Evolutionary conservation across 208 protist species (phyloP).

Genomic region (Acanthamoeba triangularis): DNA sequence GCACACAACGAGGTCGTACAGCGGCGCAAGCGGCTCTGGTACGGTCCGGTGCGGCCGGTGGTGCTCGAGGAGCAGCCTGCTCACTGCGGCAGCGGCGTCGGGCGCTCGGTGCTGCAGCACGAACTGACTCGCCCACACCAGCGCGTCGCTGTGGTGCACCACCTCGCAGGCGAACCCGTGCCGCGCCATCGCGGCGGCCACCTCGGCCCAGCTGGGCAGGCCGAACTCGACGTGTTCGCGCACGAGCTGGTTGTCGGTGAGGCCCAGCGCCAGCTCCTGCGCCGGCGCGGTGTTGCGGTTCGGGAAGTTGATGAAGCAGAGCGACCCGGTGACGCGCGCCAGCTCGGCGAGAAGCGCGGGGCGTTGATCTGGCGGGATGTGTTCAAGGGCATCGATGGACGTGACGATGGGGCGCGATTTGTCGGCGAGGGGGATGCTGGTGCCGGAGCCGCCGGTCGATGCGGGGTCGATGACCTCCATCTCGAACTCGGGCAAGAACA

Average conservation of each 20-base stretch:
- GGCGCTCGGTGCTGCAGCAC: not conserved
- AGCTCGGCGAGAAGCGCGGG: not conserved
- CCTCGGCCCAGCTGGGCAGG: not conserved
- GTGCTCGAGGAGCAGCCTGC: not conserved
- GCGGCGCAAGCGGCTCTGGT: not conserved
- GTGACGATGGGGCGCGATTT: not conserved
- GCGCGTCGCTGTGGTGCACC: not conserved
- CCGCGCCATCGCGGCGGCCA: not conserved
- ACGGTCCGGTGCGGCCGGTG: not conserved
- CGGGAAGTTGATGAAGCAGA: not conserved
- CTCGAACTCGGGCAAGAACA: not conserved
- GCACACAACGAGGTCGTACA: not conserved
- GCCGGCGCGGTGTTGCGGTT: not conserved
- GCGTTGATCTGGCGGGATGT: not conserved
- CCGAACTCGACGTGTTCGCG: conserved; percentile 8
- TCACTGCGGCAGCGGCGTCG: not conserved
- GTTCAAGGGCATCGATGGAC: not conserved
- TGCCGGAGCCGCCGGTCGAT: not conserved
- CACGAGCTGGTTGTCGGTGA: not conserved
- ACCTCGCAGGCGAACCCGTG: not conserved
- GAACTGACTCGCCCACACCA: not conserved
- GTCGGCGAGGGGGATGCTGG: not conserved
- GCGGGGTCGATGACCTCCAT: not conserved
- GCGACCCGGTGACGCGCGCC: not conserved
- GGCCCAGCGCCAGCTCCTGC: not conserved